These are phyloP conservation scores for Artemisia annua DNA, from an alignment of 129 eudicot genomes.

Conservation along the genomic window DNA sequence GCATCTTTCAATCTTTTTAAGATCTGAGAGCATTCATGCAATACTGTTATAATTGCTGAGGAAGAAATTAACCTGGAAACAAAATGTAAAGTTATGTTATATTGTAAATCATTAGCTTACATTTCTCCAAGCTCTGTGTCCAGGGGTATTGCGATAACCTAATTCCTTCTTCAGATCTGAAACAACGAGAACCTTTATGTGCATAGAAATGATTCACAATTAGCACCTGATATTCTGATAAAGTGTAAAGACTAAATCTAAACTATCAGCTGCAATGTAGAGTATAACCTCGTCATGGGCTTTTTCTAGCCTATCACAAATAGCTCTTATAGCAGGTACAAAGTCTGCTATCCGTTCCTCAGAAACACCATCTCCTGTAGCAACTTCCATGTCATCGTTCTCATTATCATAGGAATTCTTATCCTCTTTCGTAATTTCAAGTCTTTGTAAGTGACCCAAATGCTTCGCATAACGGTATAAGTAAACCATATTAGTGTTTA, in stretches of 20 bases:
- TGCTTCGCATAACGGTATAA: constrained; percentile 79
- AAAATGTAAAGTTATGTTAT: neutral
- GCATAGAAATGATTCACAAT: constrained; percentile 5
- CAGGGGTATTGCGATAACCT: constrained; percentile 58
- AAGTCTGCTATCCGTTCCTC: constrained; percentile 58
- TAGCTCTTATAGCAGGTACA: constrained; percentile 64
- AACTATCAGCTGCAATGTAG: constrained; percentile 16
- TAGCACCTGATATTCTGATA: constrained; percentile 17
- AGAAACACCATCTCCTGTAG: constrained; percentile 34
- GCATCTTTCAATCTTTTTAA: constrained; percentile 68
- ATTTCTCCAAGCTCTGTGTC: constrained; percentile 91
- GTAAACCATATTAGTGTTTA: constrained; percentile 77
- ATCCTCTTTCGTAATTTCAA: constrained; percentile 78
- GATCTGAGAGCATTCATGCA: constrained; percentile 46
- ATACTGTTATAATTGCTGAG: constrained; percentile 6
- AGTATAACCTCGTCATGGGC: constrained; percentile 72
- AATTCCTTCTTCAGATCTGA: constrained; percentile 74
- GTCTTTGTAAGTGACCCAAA: constrained; percentile 77
- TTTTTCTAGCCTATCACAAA: constrained; percentile 83
- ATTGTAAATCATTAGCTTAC: constrained; percentile 34
- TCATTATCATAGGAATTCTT: constrained; percentile 30
- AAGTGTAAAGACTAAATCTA: neutral
- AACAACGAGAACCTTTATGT: constrained; percentile 66
- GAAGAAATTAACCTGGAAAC: constrained; percentile 7
- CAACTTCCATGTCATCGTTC: constrained; percentile 39